These are phyloP conservation scores for Entomophthora muscae DNA, from an alignment of 371 early-diverging fungal genomes.

Conservation along the genomic window DNA sequence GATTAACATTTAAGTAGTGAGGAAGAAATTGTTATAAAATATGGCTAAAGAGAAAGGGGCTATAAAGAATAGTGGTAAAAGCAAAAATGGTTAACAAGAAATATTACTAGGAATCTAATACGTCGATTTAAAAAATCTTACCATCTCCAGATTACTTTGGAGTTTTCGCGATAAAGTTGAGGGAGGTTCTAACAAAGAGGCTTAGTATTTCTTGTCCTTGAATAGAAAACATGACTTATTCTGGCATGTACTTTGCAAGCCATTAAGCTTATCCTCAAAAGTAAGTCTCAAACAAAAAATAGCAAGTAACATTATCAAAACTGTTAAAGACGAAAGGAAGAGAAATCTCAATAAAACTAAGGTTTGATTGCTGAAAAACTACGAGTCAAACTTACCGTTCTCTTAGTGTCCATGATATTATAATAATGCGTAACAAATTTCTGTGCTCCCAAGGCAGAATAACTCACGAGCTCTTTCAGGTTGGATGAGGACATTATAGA, in stretches of 20 bases:
- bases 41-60: not conserved
- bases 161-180: not conserved
- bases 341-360: too few species aligned
- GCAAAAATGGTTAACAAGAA: too few species aligned
- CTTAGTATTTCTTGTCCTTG: too few species aligned
- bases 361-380: not conserved
- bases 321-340: too few species aligned
- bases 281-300: too few species aligned
- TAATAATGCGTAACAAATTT: not conserved
- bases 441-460: not conserved
- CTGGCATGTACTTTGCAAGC: too few species aligned
- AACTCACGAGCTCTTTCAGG: not conserved
- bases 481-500: too few species aligned
- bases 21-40: not conserved
- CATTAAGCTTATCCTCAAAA: too few species aligned
- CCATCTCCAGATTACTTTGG: not conserved
- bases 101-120: too few species aligned
- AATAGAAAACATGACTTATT: too few species aligned
- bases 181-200: not conserved
- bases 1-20: not conserved
- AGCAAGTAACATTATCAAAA: too few species aligned
- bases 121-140: not conserved
- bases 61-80: not conserved
- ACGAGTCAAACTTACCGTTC: not conserved
- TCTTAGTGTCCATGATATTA: not conserved